These are phyloP conservation scores for Apostasia shenzhenica DNA, from an alignment of 106 monocot genomes.

Conservation along the genomic window DNA sequence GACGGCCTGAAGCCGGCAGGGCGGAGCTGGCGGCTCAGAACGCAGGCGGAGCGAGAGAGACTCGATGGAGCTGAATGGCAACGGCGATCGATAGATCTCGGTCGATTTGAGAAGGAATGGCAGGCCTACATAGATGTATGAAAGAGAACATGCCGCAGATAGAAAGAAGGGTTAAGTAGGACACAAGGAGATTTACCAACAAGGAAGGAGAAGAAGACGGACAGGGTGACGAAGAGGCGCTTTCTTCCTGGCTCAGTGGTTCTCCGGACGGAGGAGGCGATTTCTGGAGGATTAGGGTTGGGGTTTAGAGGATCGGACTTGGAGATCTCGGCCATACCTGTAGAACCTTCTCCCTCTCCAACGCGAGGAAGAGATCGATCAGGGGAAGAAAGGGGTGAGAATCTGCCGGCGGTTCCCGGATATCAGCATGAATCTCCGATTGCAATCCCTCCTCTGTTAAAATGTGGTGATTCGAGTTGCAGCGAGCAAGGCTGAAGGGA, in stretches of 20 bases:
- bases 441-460: no score
- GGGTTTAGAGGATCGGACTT: not conserved
- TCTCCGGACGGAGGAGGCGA: conserved; percentile 9
- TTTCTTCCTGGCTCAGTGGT: conserved; percentile 52
- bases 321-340: conserved; percentile 12
- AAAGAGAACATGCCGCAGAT: not conserved
- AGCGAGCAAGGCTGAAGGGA: no score
- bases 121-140: conserved; percentile 17
- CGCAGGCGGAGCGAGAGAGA: conserved; percentile 37
- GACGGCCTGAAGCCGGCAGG: conserved; percentile 59
- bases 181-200: conserved; percentile 7
- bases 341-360: no score
- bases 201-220: conserved; percentile 77
- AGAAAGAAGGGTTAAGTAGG: not conserved
- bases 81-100: conserved; percentile 78
- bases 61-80: conserved; percentile 53
- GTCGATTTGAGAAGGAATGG: conserved; percentile 74
- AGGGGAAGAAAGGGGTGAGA: no score
- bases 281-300: not conserved
- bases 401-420: no score
- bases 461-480: no score
- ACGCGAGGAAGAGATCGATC: no score
- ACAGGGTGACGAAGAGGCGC: conserved; percentile 67
- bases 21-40: conserved; percentile 29
- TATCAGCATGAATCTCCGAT: no score